Evolutionary conservation across 2,329 filamentous ascomycete species (phyloP).

Genomic region (Leptographium galeiforme): DNA sequence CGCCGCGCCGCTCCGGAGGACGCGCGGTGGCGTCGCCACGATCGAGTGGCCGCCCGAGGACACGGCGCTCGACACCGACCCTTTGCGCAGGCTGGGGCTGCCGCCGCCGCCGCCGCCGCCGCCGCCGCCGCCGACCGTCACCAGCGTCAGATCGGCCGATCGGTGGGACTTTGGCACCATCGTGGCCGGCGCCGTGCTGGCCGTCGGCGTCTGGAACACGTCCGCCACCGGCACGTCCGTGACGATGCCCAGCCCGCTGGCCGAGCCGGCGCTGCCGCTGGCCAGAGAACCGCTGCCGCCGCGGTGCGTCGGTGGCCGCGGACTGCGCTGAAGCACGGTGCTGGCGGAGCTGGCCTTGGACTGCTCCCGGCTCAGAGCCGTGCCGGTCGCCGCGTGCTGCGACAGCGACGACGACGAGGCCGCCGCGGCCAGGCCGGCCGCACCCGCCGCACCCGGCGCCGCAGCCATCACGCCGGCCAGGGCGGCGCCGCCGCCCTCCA

Average conservation of each 20-base stretch:
- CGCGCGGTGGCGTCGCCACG: constrained; percentile 19
- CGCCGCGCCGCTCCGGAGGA: constrained; percentile 16
- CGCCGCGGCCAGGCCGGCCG: not conserved
- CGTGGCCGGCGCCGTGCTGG: constrained; percentile 22
- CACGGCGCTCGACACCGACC: constrained; percentile 28
- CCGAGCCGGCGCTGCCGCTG: constrained; percentile 3
- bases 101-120: constrained; percentile 21
- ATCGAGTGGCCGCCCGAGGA: constrained; percentile 23
- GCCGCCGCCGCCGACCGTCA: constrained; percentile 19
- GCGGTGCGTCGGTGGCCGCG: constrained; percentile 21
- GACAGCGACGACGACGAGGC: not conserved
- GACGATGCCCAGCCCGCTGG: constrained; percentile 8
- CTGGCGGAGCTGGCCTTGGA: constrained; percentile 21
- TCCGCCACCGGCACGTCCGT: constrained; percentile 27
- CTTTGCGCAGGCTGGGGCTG: constrained; percentile 21
- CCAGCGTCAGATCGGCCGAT: constrained; percentile 27
- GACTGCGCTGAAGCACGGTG: constrained; percentile 19
- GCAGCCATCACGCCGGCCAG: constrained; percentile 8
- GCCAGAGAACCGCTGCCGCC: constrained; percentile 12
- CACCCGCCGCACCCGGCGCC: not conserved
- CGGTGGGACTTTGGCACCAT: constrained; percentile 25
- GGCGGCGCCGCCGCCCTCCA: constrained; percentile 9
- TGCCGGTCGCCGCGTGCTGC: not conserved
- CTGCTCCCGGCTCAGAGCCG: constrained; percentile 15
- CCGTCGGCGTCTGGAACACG: constrained; percentile 35